phyloP scores from a whole-genome alignment of 1,139 yeast genomes.

The Nakaseomyces kungkrabaensis region DNA sequence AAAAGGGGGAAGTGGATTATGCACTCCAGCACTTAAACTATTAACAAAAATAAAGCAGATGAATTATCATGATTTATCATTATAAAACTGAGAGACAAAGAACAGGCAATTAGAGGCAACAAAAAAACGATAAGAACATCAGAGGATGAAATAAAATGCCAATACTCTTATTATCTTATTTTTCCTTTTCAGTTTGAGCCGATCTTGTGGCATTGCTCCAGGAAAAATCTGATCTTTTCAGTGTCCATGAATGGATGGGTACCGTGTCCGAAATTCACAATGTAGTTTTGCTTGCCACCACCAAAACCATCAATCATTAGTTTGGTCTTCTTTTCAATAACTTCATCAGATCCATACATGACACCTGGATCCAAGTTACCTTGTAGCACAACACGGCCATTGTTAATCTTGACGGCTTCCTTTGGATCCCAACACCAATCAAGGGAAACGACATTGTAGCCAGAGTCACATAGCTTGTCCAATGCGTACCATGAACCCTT shows the following conservation, averaged over 20 bases:
- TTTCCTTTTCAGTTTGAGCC: conserved; percentile 33
- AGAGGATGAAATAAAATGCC: background rate
- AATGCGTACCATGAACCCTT: conserved; percentile 98
- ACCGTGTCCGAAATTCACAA: conserved; percentile 94
- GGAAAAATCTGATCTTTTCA: conserved; percentile 71
- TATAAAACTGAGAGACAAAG: too few species aligned
- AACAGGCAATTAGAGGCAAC: background rate
- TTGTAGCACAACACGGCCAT: conserved; percentile 77
- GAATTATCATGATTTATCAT: background rate
- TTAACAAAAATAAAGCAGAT: background rate
- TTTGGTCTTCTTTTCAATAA: conserved; percentile 70
- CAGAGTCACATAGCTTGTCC: conserved; percentile 73
- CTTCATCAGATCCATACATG: conserved; percentile 81
- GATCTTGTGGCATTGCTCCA: conserved; percentile 77
- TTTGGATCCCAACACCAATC: conserved; percentile 88
- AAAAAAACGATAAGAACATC: background rate
- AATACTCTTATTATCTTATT: background rate
- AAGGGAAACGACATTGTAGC: conserved; percentile 77
- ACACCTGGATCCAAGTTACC: conserved; percentile 95
- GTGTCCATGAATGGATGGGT: conserved; percentile 97
- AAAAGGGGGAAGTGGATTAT: too few species aligned
- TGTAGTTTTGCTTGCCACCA: conserved; percentile 84
- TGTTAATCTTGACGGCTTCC: conserved; percentile 70
- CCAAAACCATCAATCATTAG: conserved; percentile 84
- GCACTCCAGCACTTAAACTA: background rate